Conservation (phyloP, 306 rosid genomes). For the Corylus avellana region DNA sequence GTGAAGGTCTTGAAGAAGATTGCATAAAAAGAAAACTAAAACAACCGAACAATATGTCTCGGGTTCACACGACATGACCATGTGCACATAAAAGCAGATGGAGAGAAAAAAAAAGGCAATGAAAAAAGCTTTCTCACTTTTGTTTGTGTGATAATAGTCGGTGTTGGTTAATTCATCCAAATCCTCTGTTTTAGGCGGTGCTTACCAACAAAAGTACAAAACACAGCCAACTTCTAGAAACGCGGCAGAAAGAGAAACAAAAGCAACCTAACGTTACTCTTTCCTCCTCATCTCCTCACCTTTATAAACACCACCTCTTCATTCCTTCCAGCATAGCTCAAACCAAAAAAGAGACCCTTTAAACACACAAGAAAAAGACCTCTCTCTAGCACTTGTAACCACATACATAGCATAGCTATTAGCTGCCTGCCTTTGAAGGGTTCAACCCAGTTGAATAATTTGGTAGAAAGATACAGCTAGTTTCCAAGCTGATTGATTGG, state of each 20-base stretch:
- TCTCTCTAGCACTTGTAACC: slow-evolving; percentile 45
- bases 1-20: background rate
- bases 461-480: background rate
- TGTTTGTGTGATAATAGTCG: no score
- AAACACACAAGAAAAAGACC: background rate
- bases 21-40: no score
- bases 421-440: background rate
- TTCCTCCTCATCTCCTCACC: slow-evolving; percentile 28
- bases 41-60: background rate
- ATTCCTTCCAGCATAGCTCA: background rate
- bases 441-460: background rate
- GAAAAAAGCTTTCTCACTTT: no score
- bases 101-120: no score
- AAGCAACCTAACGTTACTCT: slow-evolving; percentile 50
- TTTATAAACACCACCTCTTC: slow-evolving; percentile 13
- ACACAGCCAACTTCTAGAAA: slow-evolving; percentile 38
- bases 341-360: background rate
- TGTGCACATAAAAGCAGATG: no score
- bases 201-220: slow-evolving; percentile 6
- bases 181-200: slow-evolving; percentile 6
- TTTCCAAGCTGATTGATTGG: background rate
- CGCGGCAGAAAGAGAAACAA: slow-evolving; percentile 18
- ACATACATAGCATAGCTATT: background rate
- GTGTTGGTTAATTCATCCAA: no score
- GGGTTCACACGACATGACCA: background rate